These are phyloP conservation scores for Candida palmyrensis DNA, from an alignment of 805 yeast genomes.

Conservation along the genomic window DNA sequence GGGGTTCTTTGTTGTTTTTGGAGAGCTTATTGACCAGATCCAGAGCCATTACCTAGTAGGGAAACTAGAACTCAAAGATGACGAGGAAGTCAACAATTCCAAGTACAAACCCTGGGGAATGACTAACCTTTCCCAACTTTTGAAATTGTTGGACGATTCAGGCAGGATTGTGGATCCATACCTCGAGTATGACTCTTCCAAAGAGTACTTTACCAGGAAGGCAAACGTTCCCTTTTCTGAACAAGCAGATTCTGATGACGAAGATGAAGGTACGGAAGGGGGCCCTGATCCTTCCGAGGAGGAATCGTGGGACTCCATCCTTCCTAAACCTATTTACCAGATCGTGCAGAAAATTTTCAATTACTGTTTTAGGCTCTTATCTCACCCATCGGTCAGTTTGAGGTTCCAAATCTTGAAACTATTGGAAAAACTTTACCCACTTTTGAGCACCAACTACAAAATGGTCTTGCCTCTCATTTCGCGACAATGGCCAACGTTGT, in stretches of 20 bases:
- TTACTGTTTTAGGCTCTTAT: constrained; percentile 65
- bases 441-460: constrained; percentile 26
- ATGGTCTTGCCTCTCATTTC: constrained; percentile 29
- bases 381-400: constrained; percentile 59
- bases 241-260: constrained; percentile 22
- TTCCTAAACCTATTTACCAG: constrained; percentile 57
- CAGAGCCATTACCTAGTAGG: constrained; percentile 30
- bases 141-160: constrained; percentile 38
- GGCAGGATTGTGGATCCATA: constrained; percentile 21
- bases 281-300: constrained; percentile 20
- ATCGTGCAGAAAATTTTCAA: constrained; percentile 56
- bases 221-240: constrained; percentile 31
- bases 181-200: constrained; percentile 26
- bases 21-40: constrained; percentile 50
- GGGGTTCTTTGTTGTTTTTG: constrained; percentile 69
- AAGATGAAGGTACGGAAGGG: constrained; percentile 21
- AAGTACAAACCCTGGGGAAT: constrained; percentile 59
- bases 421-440: constrained; percentile 23
- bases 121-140: constrained; percentile 36
- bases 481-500: constrained; percentile 27
- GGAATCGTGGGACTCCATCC: constrained; percentile 56
- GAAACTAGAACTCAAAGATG: constrained; percentile 18
- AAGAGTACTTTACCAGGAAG: constrained; percentile 31
- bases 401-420: constrained; percentile 54
- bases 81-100: constrained; percentile 10